These are phyloP conservation scores for Litchi chinensis DNA, from an alignment of 345 rosid species.

Conservation along the genomic window DNA sequence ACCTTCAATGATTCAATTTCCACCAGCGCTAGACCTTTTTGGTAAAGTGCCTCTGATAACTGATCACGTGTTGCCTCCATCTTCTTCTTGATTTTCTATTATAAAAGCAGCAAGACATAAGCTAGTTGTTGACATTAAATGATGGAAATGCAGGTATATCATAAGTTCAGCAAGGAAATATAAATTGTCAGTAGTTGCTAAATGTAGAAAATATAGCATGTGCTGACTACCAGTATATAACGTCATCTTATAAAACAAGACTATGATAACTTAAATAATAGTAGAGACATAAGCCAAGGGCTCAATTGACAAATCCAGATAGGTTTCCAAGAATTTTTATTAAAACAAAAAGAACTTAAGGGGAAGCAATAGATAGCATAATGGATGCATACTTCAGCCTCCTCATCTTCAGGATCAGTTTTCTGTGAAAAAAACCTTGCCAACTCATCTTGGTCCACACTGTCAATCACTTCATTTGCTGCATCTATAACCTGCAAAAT, in stretches of 20 bases:
- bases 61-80: conserved; percentile 89
- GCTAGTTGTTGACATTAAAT: not conserved
- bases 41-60: conserved; percentile 81
- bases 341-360: not conserved
- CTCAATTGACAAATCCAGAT: not conserved
- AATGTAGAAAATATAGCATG: not conserved
- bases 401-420: conserved; percentile 91
- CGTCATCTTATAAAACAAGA: not conserved
- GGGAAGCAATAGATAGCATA: not conserved
- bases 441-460: conserved; percentile 78
- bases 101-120: conserved; percentile 9
- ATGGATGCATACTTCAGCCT: conserved; percentile 63
- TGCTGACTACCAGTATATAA: not conserved
- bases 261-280: not conserved
- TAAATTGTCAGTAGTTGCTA: conserved; percentile 6
- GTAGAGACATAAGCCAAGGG: not conserved
- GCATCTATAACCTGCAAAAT: conserved; percentile 70
- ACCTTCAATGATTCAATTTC: conserved; percentile 70
- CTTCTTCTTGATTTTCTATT: conserved; percentile 64
- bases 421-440: conserved; percentile 66
- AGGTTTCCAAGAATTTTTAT: not conserved
- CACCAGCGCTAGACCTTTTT: conserved; percentile 78
- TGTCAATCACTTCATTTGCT: conserved; percentile 74
- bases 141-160: not conserved
- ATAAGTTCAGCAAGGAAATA: not conserved